These are phyloP conservation scores for Nidularia pulvinata DNA, from an alignment of 768 basidiomycete genomes.

Conservation along the genomic window DNA sequence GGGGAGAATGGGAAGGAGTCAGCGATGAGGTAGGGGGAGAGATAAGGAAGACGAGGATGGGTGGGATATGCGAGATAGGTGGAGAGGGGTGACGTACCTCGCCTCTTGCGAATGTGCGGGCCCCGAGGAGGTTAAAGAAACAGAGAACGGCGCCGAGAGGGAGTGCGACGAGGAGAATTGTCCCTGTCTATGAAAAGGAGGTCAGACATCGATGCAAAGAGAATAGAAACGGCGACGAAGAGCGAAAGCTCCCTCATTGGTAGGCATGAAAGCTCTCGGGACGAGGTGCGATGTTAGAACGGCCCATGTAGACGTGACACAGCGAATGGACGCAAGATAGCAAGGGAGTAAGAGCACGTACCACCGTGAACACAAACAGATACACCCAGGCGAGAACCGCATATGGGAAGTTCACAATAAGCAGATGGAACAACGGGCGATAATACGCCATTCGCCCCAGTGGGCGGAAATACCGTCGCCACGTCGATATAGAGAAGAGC, in stretches of 20 bases:
- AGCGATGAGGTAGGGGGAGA: not conserved
- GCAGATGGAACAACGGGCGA: slow-evolving; percentile 63
- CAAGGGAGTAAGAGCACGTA: slow-evolving; percentile 29
- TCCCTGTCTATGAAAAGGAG: slow-evolving; percentile 54
- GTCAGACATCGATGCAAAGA: not conserved
- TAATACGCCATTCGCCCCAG: slow-evolving; percentile 58
- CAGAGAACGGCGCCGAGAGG: slow-evolving; percentile 78
- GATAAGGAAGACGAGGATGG: not conserved
- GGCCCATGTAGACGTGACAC: too few relatives aligned
- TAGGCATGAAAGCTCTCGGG: too few relatives aligned
- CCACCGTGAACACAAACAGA: slow-evolving; percentile 80
- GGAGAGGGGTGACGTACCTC: slow-evolving; percentile 43
- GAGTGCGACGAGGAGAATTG: slow-evolving; percentile 76
- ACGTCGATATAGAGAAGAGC: slow-evolving; percentile 32
- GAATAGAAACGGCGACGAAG: too few relatives aligned
- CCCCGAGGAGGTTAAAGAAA: slow-evolving; percentile 77
- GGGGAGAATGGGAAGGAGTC: not conserved
- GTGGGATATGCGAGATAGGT: not conserved
- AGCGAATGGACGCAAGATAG: too few relatives aligned
- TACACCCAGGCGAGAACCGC: slow-evolving; percentile 79
- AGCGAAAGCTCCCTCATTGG: too few relatives aligned
- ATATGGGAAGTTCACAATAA: slow-evolving; percentile 78
- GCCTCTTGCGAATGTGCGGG: slow-evolving; percentile 66
- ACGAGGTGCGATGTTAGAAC: too few relatives aligned
- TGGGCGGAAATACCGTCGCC: slow-evolving; percentile 67